These are phyloP conservation scores for Domatiomyces catenatus DNA, from an alignment of 2,329 filamentous ascomycete genomes.

Conservation along the genomic window DNA sequence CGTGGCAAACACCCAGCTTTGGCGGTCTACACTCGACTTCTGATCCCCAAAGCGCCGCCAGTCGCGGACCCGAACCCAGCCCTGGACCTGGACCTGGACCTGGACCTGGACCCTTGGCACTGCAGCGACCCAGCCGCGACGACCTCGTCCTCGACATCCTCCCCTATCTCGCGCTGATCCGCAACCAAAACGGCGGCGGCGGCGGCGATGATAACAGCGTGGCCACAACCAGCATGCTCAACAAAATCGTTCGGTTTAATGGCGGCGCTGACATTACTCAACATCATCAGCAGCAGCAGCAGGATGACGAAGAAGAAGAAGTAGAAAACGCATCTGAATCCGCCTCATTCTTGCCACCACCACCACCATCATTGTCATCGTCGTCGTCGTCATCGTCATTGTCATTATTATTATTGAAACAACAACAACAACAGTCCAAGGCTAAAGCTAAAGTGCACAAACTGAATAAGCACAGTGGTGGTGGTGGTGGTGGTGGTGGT, in stretches of 20 bases:
- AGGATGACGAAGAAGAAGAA: neutral
- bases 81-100: no score
- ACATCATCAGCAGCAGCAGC: constrained; percentile 9
- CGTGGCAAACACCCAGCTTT: constrained; percentile 19
- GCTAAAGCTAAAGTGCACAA: no score
- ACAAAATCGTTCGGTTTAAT: constrained; percentile 21
- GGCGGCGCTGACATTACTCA: neutral
- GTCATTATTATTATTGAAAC: neutral
- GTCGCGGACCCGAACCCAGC: no score
- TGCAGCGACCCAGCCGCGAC: constrained; percentile 30
- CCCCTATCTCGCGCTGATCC: constrained; percentile 65
- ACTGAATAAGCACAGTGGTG: no score
- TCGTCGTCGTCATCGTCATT: constrained; percentile 1
- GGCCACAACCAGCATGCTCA: constrained; percentile 52
- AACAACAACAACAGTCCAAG: neutral
- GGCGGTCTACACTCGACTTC: constrained; percentile 12
- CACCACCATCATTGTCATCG: no score
- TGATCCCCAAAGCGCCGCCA: no score
- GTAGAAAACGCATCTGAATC: neutral
- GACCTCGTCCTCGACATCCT: constrained; percentile 74
- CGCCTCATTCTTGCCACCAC: neutral
- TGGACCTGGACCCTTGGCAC: constrained; percentile 6
- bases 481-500: constrained; percentile 1
- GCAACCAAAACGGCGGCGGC: constrained; percentile 9
- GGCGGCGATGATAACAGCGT: constrained; percentile 39